These are phyloP conservation scores for Boletus pseudo-olivaceus DNA, from an alignment of 768 basidiomycete genomes.

Conservation along the genomic window DNA sequence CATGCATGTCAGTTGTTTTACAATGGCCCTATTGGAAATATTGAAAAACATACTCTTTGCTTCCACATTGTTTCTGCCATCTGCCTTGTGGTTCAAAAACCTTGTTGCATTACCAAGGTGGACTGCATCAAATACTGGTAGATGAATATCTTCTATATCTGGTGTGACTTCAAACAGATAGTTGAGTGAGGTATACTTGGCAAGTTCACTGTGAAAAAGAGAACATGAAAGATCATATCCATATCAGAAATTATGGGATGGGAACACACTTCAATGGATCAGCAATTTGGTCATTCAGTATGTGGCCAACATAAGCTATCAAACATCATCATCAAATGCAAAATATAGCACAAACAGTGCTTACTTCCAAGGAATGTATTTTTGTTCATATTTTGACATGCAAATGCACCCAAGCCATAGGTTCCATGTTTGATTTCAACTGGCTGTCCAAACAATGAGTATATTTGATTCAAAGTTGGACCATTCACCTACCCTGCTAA, in stretches of 20 bases:
- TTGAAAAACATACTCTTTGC: conserved; percentile 25
- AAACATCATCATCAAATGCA: not conserved
- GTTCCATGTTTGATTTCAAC: conserved; percentile 34
- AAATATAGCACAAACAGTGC: not conserved
- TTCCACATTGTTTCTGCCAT: conserved; percentile 12
- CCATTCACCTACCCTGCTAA: conserved; percentile 17
- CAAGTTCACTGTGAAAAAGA: conserved; percentile 8
- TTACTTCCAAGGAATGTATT: conserved; percentile 34
- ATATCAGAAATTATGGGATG: not conserved
- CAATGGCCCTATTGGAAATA: not conserved
- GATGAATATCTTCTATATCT: not conserved
- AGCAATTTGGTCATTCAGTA: conserved; percentile 16
- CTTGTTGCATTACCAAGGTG: conserved; percentile 42
- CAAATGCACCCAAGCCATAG: conserved; percentile 47
- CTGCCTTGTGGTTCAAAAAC: conserved; percentile 38
- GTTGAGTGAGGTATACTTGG: conserved; percentile 24
- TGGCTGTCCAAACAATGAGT: conserved; percentile 22
- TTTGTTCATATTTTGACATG: conserved; percentile 23
- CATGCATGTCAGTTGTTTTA: not conserved
- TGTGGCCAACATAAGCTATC: conserved; percentile 41
- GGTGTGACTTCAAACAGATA: conserved; percentile 32
- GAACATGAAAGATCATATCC: not conserved
- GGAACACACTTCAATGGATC: conserved; percentile 1
- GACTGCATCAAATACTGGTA: conserved; percentile 36
- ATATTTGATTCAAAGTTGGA: not conserved